These are phyloP conservation scores for Sphaceloma murrayae DNA, from an alignment of 2,329 filamentous ascomycete species.

Conservation along the genomic window DNA sequence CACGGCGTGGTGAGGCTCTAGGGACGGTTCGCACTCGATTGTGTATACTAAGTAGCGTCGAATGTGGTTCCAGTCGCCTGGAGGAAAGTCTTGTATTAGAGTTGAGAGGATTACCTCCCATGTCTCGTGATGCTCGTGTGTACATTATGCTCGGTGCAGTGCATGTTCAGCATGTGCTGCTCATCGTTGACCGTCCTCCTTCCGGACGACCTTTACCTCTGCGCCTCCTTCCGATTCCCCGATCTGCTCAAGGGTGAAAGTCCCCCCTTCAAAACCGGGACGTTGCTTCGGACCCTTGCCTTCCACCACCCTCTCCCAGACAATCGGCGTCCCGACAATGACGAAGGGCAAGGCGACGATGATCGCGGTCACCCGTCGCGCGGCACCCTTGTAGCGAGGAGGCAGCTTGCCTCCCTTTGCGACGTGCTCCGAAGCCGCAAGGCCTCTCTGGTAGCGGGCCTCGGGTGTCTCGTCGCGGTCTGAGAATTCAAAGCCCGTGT, in stretches of 20 bases:
- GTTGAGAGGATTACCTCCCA: neutral
- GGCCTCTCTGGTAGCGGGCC: constrained; percentile 9
- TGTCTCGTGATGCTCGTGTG: neutral
- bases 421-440: constrained; percentile 13
- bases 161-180: no score
- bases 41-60: constrained; percentile 7
- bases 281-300: constrained; percentile 28
- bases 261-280: constrained; percentile 2
- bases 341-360: constrained; percentile 16
- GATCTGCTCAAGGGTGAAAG: constrained; percentile 7
- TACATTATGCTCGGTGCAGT: constrained; percentile 8
- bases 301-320: constrained; percentile 14
- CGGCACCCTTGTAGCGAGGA: constrained; percentile 12
- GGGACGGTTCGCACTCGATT: no score
- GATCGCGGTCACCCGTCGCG: constrained; percentile 12
- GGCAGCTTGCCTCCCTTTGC: constrained; percentile 12
- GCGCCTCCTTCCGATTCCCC: constrained; percentile 1
- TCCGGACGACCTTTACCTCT: neutral
- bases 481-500: constrained; percentile 13
- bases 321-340: constrained; percentile 12
- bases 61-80: neutral
- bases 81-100: neutral
- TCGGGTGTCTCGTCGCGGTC: constrained; percentile 3
- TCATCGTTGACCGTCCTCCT: neutral
- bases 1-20: constrained; percentile 39